phyloP scores from a whole-genome alignment of 768 basidiomycete species.

The Rhodotorula sphaerocarpa region DNA sequence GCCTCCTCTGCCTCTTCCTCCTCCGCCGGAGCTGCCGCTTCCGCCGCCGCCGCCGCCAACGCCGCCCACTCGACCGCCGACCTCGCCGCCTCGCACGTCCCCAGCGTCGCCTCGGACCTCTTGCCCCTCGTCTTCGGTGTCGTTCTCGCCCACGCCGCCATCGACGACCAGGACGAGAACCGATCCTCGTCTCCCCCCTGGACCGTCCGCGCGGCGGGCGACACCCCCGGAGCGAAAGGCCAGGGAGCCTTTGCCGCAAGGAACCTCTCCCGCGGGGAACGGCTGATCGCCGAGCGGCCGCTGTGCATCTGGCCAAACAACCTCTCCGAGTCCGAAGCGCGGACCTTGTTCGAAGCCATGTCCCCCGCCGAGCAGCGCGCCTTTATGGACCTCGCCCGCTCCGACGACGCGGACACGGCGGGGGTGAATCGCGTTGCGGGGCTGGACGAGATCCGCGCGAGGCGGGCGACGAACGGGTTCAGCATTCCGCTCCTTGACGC shows the following conservation, averaged over 20 bases:
- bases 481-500: constrained; percentile 10
- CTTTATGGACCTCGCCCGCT: constrained; percentile 13
- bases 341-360: constrained; percentile 15
- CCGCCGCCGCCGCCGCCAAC: not conserved
- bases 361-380: constrained; percentile 7
- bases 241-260: constrained; percentile 18
- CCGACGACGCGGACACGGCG: not conserved
- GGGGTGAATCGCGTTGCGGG: no score
- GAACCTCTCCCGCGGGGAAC: constrained; percentile 10
- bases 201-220: not conserved
- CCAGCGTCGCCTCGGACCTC: not conserved
- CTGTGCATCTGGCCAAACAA: constrained; percentile 22
- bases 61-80: no score
- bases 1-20: not conserved
- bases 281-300: constrained; percentile 23
- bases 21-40: no score
- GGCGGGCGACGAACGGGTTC: constrained; percentile 28
- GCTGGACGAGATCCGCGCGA: constrained; percentile 19
- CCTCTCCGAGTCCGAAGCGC: not conserved
- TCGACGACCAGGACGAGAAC: constrained; percentile 15
- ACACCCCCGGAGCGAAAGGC: no score
- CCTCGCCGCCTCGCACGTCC: constrained; percentile 17
- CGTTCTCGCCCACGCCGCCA: constrained; percentile 11
- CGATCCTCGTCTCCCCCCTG: constrained; percentile 19
- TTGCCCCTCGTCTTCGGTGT: constrained; percentile 21